Conservation (phyloP, 164 flowering plant genomes). For the Piper longum region DNA sequence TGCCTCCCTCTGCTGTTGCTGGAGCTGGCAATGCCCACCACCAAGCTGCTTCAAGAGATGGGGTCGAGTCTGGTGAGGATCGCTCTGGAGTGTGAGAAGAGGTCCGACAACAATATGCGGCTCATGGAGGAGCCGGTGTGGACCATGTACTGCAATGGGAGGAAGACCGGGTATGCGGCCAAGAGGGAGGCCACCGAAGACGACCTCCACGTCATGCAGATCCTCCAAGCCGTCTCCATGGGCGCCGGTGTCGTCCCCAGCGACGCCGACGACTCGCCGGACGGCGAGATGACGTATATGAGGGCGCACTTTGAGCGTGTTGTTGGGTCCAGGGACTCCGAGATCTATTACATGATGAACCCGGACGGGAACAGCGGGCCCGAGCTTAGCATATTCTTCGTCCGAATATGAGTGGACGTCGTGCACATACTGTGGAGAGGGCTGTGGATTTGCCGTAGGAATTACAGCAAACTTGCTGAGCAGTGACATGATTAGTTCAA, state of each 20-base stretch:
- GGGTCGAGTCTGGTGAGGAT: constrained; percentile 43
- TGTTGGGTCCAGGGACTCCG: constrained; percentile 56
- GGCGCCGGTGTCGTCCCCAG: constrained; percentile 60
- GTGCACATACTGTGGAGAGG: no score
- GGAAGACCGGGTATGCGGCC: constrained; percentile 52
- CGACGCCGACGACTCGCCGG: constrained; percentile 11
- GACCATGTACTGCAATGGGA: constrained; percentile 66
- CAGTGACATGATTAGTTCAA: no score
- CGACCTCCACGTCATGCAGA: constrained; percentile 53
- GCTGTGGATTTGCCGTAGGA: no score
- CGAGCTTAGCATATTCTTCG: constrained; percentile 64
- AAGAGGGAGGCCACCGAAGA: constrained; percentile 53
- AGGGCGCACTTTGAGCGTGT: constrained; percentile 18
- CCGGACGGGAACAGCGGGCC: constrained; percentile 62
- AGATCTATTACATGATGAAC: constrained; percentile 67
- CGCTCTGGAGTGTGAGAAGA: constrained; percentile 31
- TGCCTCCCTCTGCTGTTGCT: constrained; percentile 49
- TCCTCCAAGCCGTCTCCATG: constrained; percentile 50
- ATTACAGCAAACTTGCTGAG: no score
- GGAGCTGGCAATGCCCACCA: constrained; percentile 63
- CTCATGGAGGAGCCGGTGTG: constrained; percentile 80
- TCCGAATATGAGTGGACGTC: constrained; percentile 26
- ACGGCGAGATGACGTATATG: constrained; percentile 44
- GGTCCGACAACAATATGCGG: constrained; percentile 17
- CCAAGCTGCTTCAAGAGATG: constrained; percentile 58